Percentiles rank a stretch among this genome's conserved stretches.
Evolutionary conservation across 1,139 yeast species (phyloP).

Genomic region (Zygosaccharomyces pseudobailii): DNA sequence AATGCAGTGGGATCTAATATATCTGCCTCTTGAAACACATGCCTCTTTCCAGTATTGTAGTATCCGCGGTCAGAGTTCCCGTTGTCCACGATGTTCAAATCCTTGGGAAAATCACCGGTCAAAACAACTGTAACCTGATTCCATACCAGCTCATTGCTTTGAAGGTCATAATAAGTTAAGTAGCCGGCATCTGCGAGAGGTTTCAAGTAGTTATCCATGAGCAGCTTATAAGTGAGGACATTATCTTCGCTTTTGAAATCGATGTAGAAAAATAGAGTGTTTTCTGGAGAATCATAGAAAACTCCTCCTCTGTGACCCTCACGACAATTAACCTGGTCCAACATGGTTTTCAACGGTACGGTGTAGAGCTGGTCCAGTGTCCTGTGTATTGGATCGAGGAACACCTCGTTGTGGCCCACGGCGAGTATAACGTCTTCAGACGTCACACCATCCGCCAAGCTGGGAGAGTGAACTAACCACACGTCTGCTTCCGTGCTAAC

Average conservation of each 20-base stretch:
- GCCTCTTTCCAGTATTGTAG: conserved; percentile 24
- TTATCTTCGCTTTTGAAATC: conserved; percentile 45
- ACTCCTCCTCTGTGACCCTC: conserved; percentile 36
- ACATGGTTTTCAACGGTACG: conserved; percentile 45
- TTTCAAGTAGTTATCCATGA: conserved; percentile 35
- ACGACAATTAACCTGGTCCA: conserved; percentile 40
- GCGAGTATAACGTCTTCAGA: conserved; percentile 36
- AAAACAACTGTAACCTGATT: conserved; percentile 44
- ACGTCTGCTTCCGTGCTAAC: conserved; percentile 69
- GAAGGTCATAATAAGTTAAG: conserved; percentile 35
- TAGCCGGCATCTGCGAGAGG: conserved; percentile 38
- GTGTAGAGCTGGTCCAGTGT: conserved; percentile 52
- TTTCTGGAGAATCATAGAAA: conserved; percentile 40
- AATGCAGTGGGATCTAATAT: conserved; percentile 9
- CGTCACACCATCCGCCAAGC: conserved; percentile 19
- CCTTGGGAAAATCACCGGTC: conserved; percentile 40
- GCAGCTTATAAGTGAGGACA: conserved; percentile 32
- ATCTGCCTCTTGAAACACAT: conserved; percentile 37
- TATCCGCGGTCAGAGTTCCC: conserved; percentile 15
- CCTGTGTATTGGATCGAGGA: conserved; percentile 38
- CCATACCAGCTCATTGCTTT: conserved; percentile 26
- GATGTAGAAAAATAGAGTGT: conserved; percentile 42
- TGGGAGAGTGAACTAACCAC: conserved; percentile 44
- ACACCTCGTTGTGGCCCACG: conserved; percentile 60
- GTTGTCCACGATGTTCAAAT: conserved; percentile 15